Base-by-base conservation (phyloP, 73 alveolate species). In the Uronychia setigera region DNA sequence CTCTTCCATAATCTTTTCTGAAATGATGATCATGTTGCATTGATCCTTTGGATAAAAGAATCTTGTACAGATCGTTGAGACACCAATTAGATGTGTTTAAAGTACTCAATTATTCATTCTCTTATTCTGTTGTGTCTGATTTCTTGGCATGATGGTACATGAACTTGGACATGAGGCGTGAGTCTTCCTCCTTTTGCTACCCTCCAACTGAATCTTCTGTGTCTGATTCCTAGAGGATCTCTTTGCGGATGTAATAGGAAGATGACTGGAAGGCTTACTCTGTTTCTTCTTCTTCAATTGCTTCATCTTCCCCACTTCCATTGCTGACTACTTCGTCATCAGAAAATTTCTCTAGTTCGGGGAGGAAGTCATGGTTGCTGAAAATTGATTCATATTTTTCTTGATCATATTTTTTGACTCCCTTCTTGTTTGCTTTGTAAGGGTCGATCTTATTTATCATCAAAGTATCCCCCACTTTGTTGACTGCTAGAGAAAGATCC, bases 1-100 rank as follows among this genome's bases (percentile, higher is more conserved):
- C 91, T 34, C 91, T 77, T 26, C 91, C 91, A 77, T 33, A 77
- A 30, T 85, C 91, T 32, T 85, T 85, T 59, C 91, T 85, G 32
- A 77, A 85, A 58, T 34, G 77, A 31, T 85, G 91, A 57, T 85
- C 81, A 35, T 85, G 76, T 32, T 85, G 34, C 86, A 85, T 85
- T 11, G 77, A 13, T 11, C 91, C 91, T 29, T 57, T 76, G 26
- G 28, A 35, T 31, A 31, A 35, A 81, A 85, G 31, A 30, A 35
- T 85, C n/a, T 85, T 28, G 77, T 85, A 85, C 11, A 85, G 86
- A 13, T 26, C 29, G 75, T 85, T 85, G 1, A 60, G 67, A 19
- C 67, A 46, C 67, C 67, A 46, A 19, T 5, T 5, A 19, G n/a
- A 11, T 46, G 67, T 46, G 67, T 19, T 5, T 5, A 46, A 5